Base-by-base conservation (phyloP, 1,284 basidiomycete species). In the Athelia sp. region DNA sequence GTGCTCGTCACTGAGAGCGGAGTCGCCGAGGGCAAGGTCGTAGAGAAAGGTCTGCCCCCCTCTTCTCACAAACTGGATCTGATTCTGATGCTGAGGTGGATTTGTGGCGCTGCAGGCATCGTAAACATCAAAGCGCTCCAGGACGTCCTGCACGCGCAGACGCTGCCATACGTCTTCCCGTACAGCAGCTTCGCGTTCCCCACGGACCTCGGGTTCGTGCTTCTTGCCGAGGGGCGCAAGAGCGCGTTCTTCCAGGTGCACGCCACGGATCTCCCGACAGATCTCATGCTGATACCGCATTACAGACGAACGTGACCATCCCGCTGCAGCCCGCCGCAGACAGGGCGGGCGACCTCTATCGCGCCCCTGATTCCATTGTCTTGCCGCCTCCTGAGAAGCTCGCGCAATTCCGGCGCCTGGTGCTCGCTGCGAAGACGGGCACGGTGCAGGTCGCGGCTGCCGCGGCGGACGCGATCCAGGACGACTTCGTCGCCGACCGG, bases 151-250 rank as follows among this genome's bases (percentile, higher is more conserved):
- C 71, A 71, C 38, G 68, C 71, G 14, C 90, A 92, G 59, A 84
- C 80, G 2, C 67, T 93, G n/a, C 72, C 82, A 11, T 94, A 93
- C 62, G 66, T 76, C 26, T 94, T 93, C 64, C 91, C 92, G 0
- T 94, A 81, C 66, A 87, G 82, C 58, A 71, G 63, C 50, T 92
- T 88, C 60, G 71, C 79, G 11, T 90, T 94, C 59, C 76, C 84
- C 23, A 90, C 88, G 1, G 89, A 93, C 57, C 69, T 90, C 18
- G 72, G 67, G 35, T 79, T 87, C 50, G 56, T 93, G 22, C 67
- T 90, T 0, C 62, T 90, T 4, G 78, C 78, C 45, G 76, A 84
- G 54, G 88, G 90, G 29, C 77, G 76, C 56, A 79, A 77, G 62
- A 84, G 82, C 56, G 69, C 81, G 2, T 81, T 89, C 60, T 82